Base-by-base conservation (phyloP, 208 protist genomes). In the Zelonia costaricensis region DNA sequence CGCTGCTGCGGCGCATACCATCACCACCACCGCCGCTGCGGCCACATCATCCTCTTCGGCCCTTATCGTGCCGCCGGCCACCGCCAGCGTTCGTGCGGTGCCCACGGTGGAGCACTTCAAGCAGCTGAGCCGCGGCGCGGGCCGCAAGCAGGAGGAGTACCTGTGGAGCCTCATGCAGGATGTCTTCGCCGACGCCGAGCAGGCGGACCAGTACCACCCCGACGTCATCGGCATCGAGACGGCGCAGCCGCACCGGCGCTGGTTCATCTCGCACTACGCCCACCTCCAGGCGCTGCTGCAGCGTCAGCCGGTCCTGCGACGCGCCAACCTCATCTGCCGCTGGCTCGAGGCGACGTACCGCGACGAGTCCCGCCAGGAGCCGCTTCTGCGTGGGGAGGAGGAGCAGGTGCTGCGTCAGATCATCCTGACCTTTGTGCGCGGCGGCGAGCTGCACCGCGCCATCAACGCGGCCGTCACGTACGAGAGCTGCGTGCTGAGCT, bases 241-340 rank as follows among this genome's bases (percentile, higher is more conserved):
- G 0, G 63, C 82, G 18, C 84, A 82, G 68, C 80, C 83, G 10
- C 80, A 88, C 57, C 80, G 88, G 4, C 82, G 82, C 28, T 94
- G 88, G 85, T 94, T 81, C 51, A 69, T 90, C 44, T 89, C 85
- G 27, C 88, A 94, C 25, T 73, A 82, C 54, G 85, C 82, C 13
- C 77, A 85, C 31, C 67, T 94, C 28, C 88, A 94, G 57, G 68
- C 80, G 20, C 63, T 92, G 3, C 72, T 94, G 59, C 68, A 80
- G 56, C 74, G 74, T 3, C 61, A 78, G 23, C 71, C 84, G 20
- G 42, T 88, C 23, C 67, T 92, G 42, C 84, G 88, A 35, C 73
- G 78, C 9, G 80, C 79, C 63, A 86, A 71, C 55, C 48, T 88
- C 33, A 77, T 92, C 62, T 69, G 79, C 45, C 75, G 82, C 23